Conservation (phyloP, 805 yeast genomes). For the Cyberlindnera veronae region DNA sequence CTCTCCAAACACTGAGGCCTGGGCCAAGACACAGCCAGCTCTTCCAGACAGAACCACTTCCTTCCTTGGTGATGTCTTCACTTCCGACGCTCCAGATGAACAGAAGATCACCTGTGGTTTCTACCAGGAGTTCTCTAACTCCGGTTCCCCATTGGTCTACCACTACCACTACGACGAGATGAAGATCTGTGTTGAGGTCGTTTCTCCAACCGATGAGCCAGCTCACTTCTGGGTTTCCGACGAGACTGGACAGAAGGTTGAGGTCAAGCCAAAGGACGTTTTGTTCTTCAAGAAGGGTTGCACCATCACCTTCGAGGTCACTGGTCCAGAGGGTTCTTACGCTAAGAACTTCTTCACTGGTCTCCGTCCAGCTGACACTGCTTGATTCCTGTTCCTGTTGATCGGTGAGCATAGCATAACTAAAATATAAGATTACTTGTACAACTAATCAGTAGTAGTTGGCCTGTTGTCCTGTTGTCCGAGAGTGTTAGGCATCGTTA, state of each 20-base stretch:
- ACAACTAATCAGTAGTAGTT: too few species aligned
- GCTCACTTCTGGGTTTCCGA: constrained; percentile 50
- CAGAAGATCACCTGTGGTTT: constrained; percentile 64
- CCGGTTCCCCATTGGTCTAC: constrained; percentile 68
- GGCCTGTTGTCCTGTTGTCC: too few species aligned
- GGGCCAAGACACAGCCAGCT: constrained; percentile 53
- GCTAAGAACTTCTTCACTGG: constrained; percentile 65
- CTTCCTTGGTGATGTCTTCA: constrained; percentile 62
- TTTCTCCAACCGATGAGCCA: constrained; percentile 57
- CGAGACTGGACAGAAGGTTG: constrained; percentile 59
- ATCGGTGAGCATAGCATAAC: background rate
- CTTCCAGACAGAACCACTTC: constrained; percentile 67
- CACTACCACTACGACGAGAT: constrained; percentile 64
- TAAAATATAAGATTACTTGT: background rate
- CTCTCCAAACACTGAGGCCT: constrained; percentile 51
- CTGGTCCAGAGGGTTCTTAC: constrained; percentile 43
- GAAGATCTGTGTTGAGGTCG: constrained; percentile 51
- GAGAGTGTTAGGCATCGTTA: too few species aligned
- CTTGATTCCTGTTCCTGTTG: constrained; percentile 16
- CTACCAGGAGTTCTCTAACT: constrained; percentile 53
- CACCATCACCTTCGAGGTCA: constrained; percentile 60
- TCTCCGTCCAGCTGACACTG: constrained; percentile 47
- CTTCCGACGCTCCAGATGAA: constrained; percentile 57
- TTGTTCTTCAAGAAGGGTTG: constrained; percentile 66
- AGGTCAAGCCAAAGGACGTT: constrained; percentile 61